phyloP scores from a whole-genome alignment of 140 eudicot species.

The Bidens hawaiensis region DNA sequence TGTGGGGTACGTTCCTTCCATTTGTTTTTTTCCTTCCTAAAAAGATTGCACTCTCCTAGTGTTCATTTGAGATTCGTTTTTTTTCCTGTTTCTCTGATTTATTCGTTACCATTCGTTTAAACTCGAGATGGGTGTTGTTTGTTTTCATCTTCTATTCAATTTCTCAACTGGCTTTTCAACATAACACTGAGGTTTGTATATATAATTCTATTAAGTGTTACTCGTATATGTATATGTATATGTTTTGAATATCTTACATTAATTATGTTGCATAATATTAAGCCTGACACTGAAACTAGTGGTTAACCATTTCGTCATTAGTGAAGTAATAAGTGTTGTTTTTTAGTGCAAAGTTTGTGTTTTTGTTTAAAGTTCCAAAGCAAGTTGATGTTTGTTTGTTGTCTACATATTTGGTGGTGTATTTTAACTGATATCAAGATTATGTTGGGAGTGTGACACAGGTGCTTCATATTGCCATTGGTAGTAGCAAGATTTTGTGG shows the following conservation, averaged over 20 bases:
- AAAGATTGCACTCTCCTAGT: conserved; percentile 25
- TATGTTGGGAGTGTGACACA: conserved; percentile 51
- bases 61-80: conserved; percentile 11
- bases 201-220: not conserved
- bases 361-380: conserved; percentile 26
- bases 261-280: not conserved
- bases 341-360: conserved; percentile 27
- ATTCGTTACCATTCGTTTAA: not conserved
- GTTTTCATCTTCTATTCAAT: not conserved
- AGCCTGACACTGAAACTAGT: not conserved
- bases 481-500: conserved; percentile 27
- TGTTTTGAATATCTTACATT: not conserved
- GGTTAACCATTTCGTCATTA: not conserved
- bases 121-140: not conserved
- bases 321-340: conserved; percentile 42
- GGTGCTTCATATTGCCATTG: conserved; percentile 46
- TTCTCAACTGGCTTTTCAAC: conserved; percentile 15
- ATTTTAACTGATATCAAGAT: conserved; percentile 44
- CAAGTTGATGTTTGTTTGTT: conserved; percentile 42
- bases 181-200: conserved; percentile 18
- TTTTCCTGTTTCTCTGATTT: conserved; percentile 11
- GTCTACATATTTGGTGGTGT: conserved; percentile 35
- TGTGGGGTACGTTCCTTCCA: conserved; percentile 34
- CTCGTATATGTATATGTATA: not conserved
- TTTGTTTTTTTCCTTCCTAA: conserved; percentile 21